A percentile compares a stretch with the other conserved stretches of the same genome.
Conservation (phyloP, 2,329 filamentous ascomycete genomes). For the Geoglossum cookeanum region DNA sequence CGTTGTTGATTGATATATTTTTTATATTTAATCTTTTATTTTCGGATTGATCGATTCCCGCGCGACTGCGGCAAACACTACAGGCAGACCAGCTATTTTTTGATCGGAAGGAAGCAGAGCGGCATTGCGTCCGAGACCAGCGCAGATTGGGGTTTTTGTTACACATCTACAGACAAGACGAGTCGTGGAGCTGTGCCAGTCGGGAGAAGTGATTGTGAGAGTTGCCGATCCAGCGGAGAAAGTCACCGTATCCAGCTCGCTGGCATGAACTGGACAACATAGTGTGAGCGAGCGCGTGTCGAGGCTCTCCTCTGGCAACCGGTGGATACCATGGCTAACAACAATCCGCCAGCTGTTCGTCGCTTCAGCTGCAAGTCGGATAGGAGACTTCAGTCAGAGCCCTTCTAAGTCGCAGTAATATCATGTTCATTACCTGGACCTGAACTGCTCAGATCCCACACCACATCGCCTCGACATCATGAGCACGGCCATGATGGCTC, state of each 20-base stretch:
- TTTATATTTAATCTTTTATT: background rate
- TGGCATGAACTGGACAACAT: slow-evolving; percentile 1
- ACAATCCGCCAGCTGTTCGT: slow-evolving; percentile 2
- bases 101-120: background rate
- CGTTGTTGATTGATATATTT: background rate
- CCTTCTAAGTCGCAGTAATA: background rate
- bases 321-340: slow-evolving; percentile 2
- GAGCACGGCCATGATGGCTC: background rate
- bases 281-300: slow-evolving; percentile 1
- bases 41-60: background rate
- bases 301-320: background rate
- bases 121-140: background rate
- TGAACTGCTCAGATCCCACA: background rate
- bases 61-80: background rate
- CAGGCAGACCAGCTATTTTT: background rate
- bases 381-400: background rate
- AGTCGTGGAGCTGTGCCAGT: background rate
- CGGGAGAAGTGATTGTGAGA: background rate
- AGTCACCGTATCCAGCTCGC: background rate
- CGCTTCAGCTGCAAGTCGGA: background rate
- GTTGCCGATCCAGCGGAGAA: background rate
- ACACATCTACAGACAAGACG: background rate
- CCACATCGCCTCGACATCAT: background rate
- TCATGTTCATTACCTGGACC: background rate
- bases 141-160: background rate